These are phyloP conservation scores for Aspergillus felis DNA, from an alignment of 2,329 filamentous ascomycete species.

Conservation along the genomic window DNA sequence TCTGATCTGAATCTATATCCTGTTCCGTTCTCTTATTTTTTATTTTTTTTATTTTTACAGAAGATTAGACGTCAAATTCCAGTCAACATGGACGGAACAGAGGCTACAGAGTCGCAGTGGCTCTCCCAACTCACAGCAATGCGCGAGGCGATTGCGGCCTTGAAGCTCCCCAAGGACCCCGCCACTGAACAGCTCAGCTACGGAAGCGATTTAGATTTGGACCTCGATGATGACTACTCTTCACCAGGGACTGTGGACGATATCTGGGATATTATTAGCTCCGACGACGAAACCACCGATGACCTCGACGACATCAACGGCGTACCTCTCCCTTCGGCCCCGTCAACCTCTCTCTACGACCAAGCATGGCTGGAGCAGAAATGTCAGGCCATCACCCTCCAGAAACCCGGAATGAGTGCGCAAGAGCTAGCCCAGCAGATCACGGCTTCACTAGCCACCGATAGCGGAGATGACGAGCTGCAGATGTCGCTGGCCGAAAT, in stretches of 20 bases:
- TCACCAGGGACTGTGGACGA: constrained; percentile 66
- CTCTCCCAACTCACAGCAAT: constrained; percentile 79
- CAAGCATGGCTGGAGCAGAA: constrained; percentile 67
- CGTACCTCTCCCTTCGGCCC: constrained; percentile 21
- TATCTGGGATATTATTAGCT: constrained; percentile 88
- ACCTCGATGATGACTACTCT: constrained; percentile 61
- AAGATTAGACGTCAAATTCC: neutral
- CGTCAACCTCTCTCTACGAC: constrained; percentile 45
- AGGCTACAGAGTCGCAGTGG: constrained; percentile 61
- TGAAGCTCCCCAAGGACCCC: constrained; percentile 55
- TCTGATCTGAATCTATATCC: neutral
- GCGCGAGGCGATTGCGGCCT: constrained; percentile 74
- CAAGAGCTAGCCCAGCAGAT: constrained; percentile 75
- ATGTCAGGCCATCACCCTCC: constrained; percentile 63
- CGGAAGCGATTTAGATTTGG: constrained; percentile 51
- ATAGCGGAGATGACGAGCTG: constrained; percentile 75
- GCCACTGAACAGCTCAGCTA: constrained; percentile 43
- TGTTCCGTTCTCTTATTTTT: neutral
- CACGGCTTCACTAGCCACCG: constrained; percentile 66
- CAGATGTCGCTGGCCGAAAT: constrained; percentile 87
- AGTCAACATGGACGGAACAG: constrained; percentile 13
- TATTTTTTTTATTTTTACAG: neutral
- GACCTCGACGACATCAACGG: constrained; percentile 55
- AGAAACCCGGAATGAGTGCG: constrained; percentile 63
- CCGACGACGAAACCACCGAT: constrained; percentile 64